Conservation (phyloP, 345 rosid species). For the Mallotus nudiflorus region DNA sequence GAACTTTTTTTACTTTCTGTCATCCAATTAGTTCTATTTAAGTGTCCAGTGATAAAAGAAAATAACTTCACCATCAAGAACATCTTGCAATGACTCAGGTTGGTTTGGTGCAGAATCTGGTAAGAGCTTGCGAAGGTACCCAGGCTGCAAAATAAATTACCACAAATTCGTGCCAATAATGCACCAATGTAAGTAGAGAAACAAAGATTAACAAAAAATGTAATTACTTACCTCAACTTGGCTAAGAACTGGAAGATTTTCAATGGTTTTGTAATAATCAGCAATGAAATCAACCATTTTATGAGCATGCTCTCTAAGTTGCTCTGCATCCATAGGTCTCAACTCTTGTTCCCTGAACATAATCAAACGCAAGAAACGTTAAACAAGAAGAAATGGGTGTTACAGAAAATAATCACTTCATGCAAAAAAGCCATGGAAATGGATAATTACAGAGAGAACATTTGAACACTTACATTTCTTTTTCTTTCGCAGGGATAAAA, state of each 20-base stretch:
- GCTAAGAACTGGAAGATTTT: constrained; percentile 80
- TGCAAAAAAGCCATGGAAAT: background rate
- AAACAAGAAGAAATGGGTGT: background rate
- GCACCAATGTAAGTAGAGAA: background rate
- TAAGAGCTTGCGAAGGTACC: constrained; percentile 65
- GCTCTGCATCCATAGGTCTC: constrained; percentile 37
- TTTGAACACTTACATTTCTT: background rate
- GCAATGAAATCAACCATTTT: constrained; percentile 94
- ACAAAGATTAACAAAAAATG: background rate
- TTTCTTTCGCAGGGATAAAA: background rate
- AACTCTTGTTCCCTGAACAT: constrained; percentile 26
- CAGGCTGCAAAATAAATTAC: constrained; percentile 58
- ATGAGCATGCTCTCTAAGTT: constrained; percentile 52
- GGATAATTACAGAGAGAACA: background rate
- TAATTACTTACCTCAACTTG: constrained; percentile 47
- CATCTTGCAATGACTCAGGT: constrained; percentile 72
- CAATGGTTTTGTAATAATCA: constrained; percentile 81
- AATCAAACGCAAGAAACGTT: background rate
- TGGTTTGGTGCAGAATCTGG: constrained; percentile 76
- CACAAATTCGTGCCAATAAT: background rate
- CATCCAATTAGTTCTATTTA: background rate
- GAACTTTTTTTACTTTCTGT: background rate
- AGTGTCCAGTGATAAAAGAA: background rate
- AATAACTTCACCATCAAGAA: constrained; percentile 69
- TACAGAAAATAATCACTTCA: background rate